These are phyloP conservation scores for Carpinus viminea DNA, from an alignment of 306 rosid genomes.

Conservation along the genomic window DNA sequence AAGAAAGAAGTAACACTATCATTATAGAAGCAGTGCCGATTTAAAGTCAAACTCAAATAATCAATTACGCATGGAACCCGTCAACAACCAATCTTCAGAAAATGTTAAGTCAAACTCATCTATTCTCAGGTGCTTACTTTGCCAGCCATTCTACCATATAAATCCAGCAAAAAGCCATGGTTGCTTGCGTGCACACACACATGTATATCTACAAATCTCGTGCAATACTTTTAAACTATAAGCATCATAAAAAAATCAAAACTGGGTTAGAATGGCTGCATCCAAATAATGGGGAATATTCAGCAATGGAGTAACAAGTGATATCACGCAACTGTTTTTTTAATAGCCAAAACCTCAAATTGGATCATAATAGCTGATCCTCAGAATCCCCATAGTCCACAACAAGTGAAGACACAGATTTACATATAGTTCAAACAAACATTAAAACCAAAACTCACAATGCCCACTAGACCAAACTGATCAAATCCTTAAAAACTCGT, in stretches of 20 bases:
- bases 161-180: neutral
- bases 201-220: neutral
- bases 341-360: neutral
- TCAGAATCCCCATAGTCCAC: neutral
- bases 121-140: neutral
- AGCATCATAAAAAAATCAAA: neutral
- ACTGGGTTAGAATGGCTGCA: neutral
- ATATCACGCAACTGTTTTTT: neutral
- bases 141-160: neutral
- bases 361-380: neutral
- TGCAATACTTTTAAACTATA: neutral
- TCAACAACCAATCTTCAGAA: neutral
- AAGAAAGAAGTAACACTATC: neutral
- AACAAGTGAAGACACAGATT: neutral
- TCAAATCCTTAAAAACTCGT: neutral
- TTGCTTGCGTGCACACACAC: neutral
- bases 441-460: neutral
- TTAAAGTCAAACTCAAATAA: conserved; percentile 3
- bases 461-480: neutral
- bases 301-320: neutral
- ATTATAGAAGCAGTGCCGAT: neutral
- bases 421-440: neutral
- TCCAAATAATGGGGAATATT: neutral
- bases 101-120: neutral
- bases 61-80: neutral